Percentiles rank a stretch among this genome's conserved stretches.
Evolutionary conservation across 306 rosid genomes (phyloP).

Genomic region (Lupinus albus): DNA sequence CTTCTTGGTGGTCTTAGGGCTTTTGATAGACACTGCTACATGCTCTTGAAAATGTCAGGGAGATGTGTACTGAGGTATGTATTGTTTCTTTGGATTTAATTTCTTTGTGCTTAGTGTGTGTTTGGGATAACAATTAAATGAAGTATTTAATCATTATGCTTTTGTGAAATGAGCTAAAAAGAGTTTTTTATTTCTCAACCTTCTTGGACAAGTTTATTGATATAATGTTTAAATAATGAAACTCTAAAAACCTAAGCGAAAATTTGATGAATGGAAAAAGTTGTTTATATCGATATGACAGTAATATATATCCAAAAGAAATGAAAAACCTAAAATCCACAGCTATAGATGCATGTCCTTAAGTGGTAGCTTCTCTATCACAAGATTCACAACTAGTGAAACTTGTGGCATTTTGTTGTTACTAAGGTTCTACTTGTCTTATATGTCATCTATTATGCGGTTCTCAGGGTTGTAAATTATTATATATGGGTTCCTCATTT

Average conservation of each 20-base stretch:
- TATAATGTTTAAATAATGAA: too few relatives aligned
- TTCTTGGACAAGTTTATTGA: too few relatives aligned
- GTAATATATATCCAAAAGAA: not conserved
- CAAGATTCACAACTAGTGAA: conserved; percentile 36
- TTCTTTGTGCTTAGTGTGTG: not conserved
- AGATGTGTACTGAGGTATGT: conserved; percentile 51
- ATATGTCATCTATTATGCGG: conserved; percentile 37
- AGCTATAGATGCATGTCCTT: conserved; percentile 62
- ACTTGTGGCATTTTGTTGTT: conserved; percentile 49
- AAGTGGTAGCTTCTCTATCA: conserved; percentile 41
- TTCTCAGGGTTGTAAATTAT: conserved; percentile 36
- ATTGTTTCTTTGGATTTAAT: not conserved
- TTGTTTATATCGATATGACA: not conserved
- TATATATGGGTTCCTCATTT: conserved; percentile 47
- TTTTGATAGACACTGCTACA: conserved; percentile 90
- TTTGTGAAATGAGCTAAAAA: too few relatives aligned
- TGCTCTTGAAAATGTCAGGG: conserved; percentile 93
- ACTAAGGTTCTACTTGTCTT: conserved; percentile 49
- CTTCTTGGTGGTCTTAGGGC: conserved; percentile 96
- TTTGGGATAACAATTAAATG: too few relatives aligned
- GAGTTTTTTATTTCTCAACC: too few relatives aligned
- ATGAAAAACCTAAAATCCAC: conserved; percentile 44
- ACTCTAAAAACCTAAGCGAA: not conserved
- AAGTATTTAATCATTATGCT: too few relatives aligned
- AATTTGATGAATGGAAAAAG: not conserved